A percentile compares a stretch with the other conserved stretches of the same genome.
Evolutionary conservation across 2,329 filamentous ascomycete species (phyloP).

Genomic region (Hymenotorrendiella dingleyae): DNA sequence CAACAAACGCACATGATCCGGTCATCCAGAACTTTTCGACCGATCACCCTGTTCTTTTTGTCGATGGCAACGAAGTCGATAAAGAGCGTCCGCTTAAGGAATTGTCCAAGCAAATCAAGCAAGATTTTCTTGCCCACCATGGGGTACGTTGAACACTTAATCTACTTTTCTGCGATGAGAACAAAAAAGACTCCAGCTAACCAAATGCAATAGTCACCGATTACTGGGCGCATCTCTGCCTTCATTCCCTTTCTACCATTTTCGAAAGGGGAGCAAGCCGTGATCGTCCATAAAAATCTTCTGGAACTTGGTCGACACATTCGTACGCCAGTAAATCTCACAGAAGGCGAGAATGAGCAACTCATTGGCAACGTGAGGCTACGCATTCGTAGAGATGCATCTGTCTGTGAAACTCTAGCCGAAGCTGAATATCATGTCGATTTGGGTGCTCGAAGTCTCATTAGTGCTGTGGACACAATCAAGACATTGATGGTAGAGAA

Average conservation of each 20-base stretch:
- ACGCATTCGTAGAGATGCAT: conserved; percentile 26
- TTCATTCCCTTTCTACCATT: conserved; percentile 41
- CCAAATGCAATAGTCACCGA: conserved; percentile 27
- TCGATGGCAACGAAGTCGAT: conserved; percentile 14
- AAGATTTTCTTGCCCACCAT: conserved; percentile 16
- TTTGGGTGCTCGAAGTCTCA: conserved; percentile 32
- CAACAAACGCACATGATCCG: conserved; percentile 38
- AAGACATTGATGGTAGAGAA: conserved; percentile 21
- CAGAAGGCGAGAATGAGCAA: conserved; percentile 24
- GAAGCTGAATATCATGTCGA: conserved; percentile 29
- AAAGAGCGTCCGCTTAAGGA: conserved; percentile 17
- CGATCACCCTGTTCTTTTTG: conserved; percentile 25
- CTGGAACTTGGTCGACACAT: conserved; percentile 31
- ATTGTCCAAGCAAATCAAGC: conserved; percentile 22
- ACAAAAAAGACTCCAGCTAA: neutral
- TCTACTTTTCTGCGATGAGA: neutral
- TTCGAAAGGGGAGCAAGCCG: conserved; percentile 33
- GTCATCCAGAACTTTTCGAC: conserved; percentile 37
- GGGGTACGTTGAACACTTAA: neutral
- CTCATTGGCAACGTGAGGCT: conserved; percentile 32
- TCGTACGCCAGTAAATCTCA: conserved; percentile 27
- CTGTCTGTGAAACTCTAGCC: conserved; percentile 30
- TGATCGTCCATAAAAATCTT: conserved; percentile 38
- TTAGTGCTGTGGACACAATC: conserved; percentile 24
- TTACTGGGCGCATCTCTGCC: conserved; percentile 37